Evolutionary conservation across 805 yeast genomes (phyloP), one percentile per base, ranked within the genome.

Genomic region (Kluyveromyces lactis): DNA sequence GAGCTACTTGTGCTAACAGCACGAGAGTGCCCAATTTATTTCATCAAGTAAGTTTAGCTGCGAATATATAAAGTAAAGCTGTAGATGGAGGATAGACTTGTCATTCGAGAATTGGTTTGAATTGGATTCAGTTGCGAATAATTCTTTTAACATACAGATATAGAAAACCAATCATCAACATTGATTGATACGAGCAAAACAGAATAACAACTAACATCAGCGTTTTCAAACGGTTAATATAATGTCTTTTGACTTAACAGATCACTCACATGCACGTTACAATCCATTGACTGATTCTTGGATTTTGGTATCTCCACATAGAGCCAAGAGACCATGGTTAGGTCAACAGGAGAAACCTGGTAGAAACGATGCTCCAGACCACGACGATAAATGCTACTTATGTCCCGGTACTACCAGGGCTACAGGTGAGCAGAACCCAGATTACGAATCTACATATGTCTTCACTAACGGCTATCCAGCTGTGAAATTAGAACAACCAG

Each of bases 311-410:
- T 79, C 86, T 12, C 89, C 90, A 4, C 90, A 81, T 53, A 66
- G 89, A 42, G 75, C 86, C 23, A 78, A 79, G 57, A 68, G 90
- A 48, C 89, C 90, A 16, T 81, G 89, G 89, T 82, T 77, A 56
- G 89, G 89, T 27, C 84, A 78, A 45, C 69, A 76, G 46, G 89
- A 81, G 54, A 66, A 64, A 26, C 56, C 68, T 12, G 50, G 56
- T 39, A 64, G 57, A 33, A 66, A 62, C 12, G 49, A 56, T 21
- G 63, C 69, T 45, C 81, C 84, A 4, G 62, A 48, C 26, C 80
- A 73, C 52, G 89, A 81, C 50, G 72, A 72, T 16, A 71, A 71
- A 46, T 81, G 90, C 61, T 81, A 75, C 58, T 63, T 81, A 45
- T 81, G 89, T 59, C 87, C 89, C 1, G 77, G 85, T 3, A 81